These are phyloP conservation scores for Eucalyptus cloeziana DNA, from an alignment of 345 rosid genomes.

Conservation along the genomic window DNA sequence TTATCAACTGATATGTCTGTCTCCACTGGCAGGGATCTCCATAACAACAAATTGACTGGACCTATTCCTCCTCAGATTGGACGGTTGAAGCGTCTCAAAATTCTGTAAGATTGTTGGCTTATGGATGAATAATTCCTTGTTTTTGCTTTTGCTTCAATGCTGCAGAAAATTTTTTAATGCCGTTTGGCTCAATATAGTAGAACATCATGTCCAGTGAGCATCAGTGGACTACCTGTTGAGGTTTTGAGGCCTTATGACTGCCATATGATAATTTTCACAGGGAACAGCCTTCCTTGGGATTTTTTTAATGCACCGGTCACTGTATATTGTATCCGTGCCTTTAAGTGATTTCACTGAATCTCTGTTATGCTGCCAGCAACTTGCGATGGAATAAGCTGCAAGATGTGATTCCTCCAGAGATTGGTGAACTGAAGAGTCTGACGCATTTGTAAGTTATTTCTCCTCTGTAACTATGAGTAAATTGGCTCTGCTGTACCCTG, in stretches of 20 bases:
- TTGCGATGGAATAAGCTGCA: conserved; percentile 94
- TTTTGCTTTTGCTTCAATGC: neutral
- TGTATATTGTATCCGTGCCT: neutral
- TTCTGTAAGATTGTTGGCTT: conserved; percentile 40
- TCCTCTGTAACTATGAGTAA: neutral
- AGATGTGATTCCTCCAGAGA: conserved; percentile 83
- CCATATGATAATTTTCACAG: neutral
- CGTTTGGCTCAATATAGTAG: neutral
- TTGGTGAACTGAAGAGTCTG: conserved; percentile 80
- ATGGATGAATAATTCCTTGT: neutral
- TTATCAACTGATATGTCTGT: neutral
- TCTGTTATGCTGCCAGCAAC: conserved; percentile 28
- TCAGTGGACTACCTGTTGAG: neutral
- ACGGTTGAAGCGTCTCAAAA: conserved; percentile 67
- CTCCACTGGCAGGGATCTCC: conserved; percentile 53
- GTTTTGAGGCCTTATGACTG: neutral
- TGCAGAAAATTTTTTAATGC: neutral
- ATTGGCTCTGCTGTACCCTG: neutral
- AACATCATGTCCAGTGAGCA: neutral
- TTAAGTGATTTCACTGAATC: neutral
- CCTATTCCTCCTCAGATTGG: conserved; percentile 98
- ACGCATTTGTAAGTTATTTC: conserved; percentile 68
- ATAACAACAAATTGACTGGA: conserved; percentile 83
- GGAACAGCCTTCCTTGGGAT: neutral
- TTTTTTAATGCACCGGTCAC: neutral